Percentiles rank a stretch among this genome's conserved stretches.
phyloP scores from a whole-genome alignment of 2,329 filamentous ascomycete species.

The Cytospora mali region DNA sequence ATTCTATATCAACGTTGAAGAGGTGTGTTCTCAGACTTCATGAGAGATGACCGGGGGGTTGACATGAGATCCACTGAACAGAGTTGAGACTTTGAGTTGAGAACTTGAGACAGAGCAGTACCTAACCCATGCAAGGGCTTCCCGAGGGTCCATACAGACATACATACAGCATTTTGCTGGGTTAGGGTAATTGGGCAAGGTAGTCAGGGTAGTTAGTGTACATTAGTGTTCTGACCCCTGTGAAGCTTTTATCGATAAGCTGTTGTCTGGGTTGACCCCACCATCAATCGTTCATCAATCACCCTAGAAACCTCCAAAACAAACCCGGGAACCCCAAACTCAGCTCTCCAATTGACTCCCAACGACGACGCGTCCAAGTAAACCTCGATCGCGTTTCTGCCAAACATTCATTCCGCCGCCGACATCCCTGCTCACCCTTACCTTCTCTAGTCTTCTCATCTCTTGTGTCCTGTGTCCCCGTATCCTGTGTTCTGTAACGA shows the following conservation, averaged over 20 bases:
- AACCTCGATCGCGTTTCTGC: slow-evolving; percentile 17
- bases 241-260: not conserved
- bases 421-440: not conserved
- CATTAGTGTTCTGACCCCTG: too few relatives aligned
- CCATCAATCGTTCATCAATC: slow-evolving; percentile 5
- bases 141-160: not conserved
- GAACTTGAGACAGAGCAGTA: not conserved
- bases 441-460: too few relatives aligned
- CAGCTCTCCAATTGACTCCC: not conserved
- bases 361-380: slow-evolving; percentile 22
- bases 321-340: slow-evolving; percentile 1
- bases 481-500: not conserved
- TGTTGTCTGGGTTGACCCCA: not conserved
- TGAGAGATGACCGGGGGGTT: not conserved
- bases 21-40: not conserved
- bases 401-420: slow-evolving; percentile 15
- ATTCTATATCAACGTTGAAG: not conserved
- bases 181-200: not conserved
- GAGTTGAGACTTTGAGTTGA: too few relatives aligned
- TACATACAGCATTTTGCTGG: not conserved
- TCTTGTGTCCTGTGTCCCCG: slow-evolving; percentile 3
- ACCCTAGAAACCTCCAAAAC: slow-evolving; percentile 16
- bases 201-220: not conserved
- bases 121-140: not conserved
- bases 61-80: too few relatives aligned